phyloP scores from a whole-genome alignment of 164 flowering plant species.

The Euptelea pleiosperma region DNA sequence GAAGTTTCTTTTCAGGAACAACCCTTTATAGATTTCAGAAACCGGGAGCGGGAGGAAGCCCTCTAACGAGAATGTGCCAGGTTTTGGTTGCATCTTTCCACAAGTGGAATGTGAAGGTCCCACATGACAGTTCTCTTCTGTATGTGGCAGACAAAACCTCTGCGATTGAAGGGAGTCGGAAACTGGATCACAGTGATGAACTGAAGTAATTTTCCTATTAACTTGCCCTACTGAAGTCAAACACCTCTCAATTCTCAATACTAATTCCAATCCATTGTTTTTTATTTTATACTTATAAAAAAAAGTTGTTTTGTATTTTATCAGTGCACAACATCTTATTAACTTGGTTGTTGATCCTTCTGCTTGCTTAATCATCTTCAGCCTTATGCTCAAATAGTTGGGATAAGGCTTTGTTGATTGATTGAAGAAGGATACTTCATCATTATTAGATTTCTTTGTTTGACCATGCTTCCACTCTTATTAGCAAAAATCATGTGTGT shows the following conservation, averaged over 20 bases:
- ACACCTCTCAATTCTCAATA: background rate
- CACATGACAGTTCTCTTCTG: constrained; percentile 59
- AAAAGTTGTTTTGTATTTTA: too few species aligned
- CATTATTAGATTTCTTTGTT: background rate
- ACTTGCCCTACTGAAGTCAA: background rate
- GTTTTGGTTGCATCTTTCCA: constrained; percentile 70
- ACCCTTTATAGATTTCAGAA: constrained; percentile 77
- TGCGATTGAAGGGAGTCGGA: constrained; percentile 78
- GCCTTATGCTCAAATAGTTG: background rate
- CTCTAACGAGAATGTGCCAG: constrained; percentile 79
- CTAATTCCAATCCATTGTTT: background rate
- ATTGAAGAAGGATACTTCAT: background rate
- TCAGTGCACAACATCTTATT: too few species aligned
- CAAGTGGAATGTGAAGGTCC: constrained; percentile 56
- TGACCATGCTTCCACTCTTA: background rate
- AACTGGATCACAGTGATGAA: constrained; percentile 72
- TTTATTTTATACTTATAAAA: background rate
- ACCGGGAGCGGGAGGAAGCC: constrained; percentile 96
- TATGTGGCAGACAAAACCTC: constrained; percentile 64
- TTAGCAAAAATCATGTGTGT: background rate
- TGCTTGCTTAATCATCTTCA: background rate
- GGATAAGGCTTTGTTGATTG: background rate
- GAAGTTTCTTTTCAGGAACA: constrained; percentile 70
- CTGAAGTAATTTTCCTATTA: constrained; percentile 41
- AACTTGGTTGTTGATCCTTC: background rate